Evolutionary conservation across 495 filamentous ascomycete genomes (phyloP), one percentile per base, ranked within the genome.

Genomic region (Xylaria intraflava): DNA sequence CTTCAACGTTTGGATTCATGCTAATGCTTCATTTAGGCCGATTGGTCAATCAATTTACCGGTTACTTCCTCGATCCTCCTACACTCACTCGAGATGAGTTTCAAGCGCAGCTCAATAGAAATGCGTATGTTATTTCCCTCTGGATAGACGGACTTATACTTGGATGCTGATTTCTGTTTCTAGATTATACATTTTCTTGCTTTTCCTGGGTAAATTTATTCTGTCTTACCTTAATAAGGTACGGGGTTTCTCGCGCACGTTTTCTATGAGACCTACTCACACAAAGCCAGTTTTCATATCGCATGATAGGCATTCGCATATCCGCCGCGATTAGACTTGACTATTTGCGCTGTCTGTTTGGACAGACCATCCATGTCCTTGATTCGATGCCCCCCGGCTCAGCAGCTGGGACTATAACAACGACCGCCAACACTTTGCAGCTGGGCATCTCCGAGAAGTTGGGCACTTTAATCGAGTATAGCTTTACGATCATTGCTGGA

Each of bases 361-460:
- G 61, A 22, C 79, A 83, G 56, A 73, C 78, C 23, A 69, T 83
- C 31, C 71, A 79, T 50, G 75, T 78, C 46, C 75, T 83, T 17
- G 80, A 83, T 61, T 76, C 77, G 49, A 71, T 84, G 75, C 74
- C 78, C 51, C 63, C 72, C 51, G 69, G 78, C 33, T 53, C 74
- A 47, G 70, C 78, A 20, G 78, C 79, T 0, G 76, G 76, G 44
- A 79, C 81, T 16, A 84, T 87, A 45, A 82, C 80, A 0, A 74
- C 73, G 0, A 72, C 74, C 2, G 77, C 80, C n/a, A 85, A 85
- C 55, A 70, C 71, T 0, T 62, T 85, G 46, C 81, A 85, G 55
- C 56, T 81, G 24, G 81, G 81, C 11, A 77, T 85, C 24, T 82
- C 81, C 0, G 78, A 82, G 40, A 80, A 79, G 40, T 62, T 81